Conservation (phyloP, 176 grass and related monocot species). For the Triticum turgidum region DNA sequence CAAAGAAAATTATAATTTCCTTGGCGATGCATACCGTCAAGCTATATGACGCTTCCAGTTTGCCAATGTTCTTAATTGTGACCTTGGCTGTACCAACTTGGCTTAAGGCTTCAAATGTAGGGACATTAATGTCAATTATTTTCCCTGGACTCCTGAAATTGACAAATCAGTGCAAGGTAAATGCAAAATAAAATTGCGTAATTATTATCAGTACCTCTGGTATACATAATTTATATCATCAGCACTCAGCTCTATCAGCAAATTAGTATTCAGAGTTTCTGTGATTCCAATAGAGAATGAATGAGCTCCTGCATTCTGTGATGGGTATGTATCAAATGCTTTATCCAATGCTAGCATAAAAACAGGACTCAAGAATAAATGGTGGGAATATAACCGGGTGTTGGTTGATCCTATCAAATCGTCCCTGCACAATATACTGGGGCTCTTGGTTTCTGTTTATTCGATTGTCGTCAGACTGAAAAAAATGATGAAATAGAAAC, state of each 20-base stretch:
- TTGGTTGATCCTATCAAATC: slow-evolving; percentile 85
- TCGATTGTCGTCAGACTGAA: slow-evolving; percentile 59
- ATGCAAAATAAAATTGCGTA: slow-evolving; percentile 5
- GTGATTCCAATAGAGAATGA: slow-evolving; percentile 81
- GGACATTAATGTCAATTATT: slow-evolving; percentile 52
- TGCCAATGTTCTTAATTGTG: slow-evolving; percentile 68
- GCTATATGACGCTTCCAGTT: slow-evolving; percentile 86
- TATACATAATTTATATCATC: slow-evolving; percentile 91
- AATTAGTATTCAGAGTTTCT: slow-evolving; percentile 65
- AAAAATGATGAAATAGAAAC: slow-evolving; percentile 29
- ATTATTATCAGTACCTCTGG: slow-evolving; percentile 62
- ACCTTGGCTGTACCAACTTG: slow-evolving; percentile 73
- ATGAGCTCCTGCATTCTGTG: slow-evolving; percentile 66
- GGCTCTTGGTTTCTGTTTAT: slow-evolving; percentile 57
- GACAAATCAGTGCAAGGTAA: slow-evolving; percentile 5
- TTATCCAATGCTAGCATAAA: slow-evolving; percentile 14
- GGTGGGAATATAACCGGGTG: slow-evolving; percentile 64
- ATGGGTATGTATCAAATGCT: slow-evolving; percentile 22
- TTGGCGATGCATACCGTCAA: slow-evolving; percentile 61
- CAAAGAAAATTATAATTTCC: slow-evolving; percentile 4
- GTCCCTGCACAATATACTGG: slow-evolving; percentile 54
- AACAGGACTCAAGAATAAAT: background rate
- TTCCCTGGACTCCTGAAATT: slow-evolving; percentile 83
- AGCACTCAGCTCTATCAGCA: slow-evolving; percentile 78
- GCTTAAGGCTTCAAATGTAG: slow-evolving; percentile 83